phyloP scores from a whole-genome alignment of 2,329 filamentous ascomycete genomes.

The Colletotrichum noveboracense region DNA sequence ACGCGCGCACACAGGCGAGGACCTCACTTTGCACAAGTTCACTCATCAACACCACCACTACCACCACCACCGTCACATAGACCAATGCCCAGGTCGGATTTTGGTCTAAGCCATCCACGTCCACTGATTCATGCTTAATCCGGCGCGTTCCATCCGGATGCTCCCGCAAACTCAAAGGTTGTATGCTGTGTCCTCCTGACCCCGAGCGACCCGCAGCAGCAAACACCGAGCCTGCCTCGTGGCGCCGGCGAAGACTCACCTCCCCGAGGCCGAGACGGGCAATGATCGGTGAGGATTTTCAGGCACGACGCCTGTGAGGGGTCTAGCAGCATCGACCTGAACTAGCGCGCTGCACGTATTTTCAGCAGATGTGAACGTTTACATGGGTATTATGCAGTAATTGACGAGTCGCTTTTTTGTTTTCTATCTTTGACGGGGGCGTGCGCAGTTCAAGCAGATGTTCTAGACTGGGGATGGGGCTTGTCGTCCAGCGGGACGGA shows the following conservation, averaged over 20 bases:
- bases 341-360: background rate
- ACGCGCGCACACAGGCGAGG: background rate
- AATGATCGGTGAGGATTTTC: background rate
- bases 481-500: background rate
- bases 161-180: background rate
- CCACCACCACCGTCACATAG: background rate
- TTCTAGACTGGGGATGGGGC: background rate
- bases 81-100: background rate
- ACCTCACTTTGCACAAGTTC: rapidly evolving
- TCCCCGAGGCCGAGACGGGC: background rate
- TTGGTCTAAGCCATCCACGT: background rate
- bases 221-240: background rate
- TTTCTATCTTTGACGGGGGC: too few relatives aligned
- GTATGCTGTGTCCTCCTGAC: background rate
- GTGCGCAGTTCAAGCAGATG: background rate
- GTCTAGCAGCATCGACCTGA: background rate
- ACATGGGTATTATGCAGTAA: background rate
- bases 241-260: background rate
- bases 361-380: background rate
- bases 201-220: background rate
- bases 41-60: background rate
- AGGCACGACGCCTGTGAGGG: background rate
- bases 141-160: background rate
- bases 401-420: background rate
- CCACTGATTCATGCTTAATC: background rate